Evolutionary conservation across 1,284 basidiomycete species (phyloP).

Genomic region (Erythrobasidium hasegawianum): DNA sequence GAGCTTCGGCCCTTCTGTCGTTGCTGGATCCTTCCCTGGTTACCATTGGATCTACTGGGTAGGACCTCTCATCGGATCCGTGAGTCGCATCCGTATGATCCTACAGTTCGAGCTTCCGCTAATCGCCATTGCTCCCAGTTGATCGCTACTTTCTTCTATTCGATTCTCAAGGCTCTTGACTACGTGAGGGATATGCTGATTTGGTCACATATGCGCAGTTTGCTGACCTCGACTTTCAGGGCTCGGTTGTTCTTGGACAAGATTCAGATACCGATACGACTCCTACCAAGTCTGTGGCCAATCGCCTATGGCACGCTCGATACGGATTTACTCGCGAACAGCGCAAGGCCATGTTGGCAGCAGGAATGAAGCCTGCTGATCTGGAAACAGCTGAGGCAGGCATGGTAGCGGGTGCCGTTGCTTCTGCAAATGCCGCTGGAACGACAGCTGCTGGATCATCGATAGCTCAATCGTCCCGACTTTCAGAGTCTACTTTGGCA

Average conservation of each 20-base stretch:
- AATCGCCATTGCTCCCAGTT: slow-evolving; percentile 35
- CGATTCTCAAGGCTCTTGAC: slow-evolving; percentile 29
- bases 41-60: slow-evolving; percentile 58
- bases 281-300: not conserved
- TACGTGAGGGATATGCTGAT: slow-evolving; percentile 4
- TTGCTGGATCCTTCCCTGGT: slow-evolving; percentile 57
- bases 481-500: no score
- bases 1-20: slow-evolving; percentile 62
- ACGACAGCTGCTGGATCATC: not conserved
- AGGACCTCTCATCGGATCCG: slow-evolving; percentile 42
- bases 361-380: slow-evolving; percentile 24
- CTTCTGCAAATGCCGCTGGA: not conserved
- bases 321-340: slow-evolving; percentile 21
- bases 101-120: no score
- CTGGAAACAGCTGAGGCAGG: slow-evolving; percentile 18
- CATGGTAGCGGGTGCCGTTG: slow-evolving; percentile 12
- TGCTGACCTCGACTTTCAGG: no score
- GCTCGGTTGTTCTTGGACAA: slow-evolving; percentile 25
- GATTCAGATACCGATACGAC: slow-evolving; percentile 3
- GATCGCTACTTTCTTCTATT: slow-evolving; percentile 48
- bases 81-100: no score
- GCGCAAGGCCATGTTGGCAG: slow-evolving; percentile 26
- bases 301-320: slow-evolving; percentile 15
- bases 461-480: no score
- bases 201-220: no score